Base-by-base conservation (phyloP, 257 asterid species). In the Jacaranda copaia region DNA sequence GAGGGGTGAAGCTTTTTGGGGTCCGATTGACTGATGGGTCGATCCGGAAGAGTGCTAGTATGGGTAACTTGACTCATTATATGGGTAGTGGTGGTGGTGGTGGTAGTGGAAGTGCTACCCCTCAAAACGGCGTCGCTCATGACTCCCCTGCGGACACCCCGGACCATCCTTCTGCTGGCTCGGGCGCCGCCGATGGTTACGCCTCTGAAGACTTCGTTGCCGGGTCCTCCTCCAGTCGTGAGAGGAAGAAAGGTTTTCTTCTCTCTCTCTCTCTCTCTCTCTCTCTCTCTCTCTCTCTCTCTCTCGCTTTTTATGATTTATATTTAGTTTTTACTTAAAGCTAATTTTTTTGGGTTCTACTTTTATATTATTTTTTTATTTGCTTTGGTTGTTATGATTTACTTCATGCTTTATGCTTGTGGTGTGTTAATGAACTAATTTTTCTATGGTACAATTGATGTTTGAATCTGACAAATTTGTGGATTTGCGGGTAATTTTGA, bases 1-100 rank as follows among this genome's bases (percentile, higher is more conserved):
- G 98, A n/a, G 99, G 99, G n/a, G 99, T 96, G 25, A 96, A 93
- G 95, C 84, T 96, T 0, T 96, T 96, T 79, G 99, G 99, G 57
- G 99, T 96, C 36, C 89, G 99, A 87, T 89, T 96, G 88, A 96
- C 96, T 20, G 99, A 96, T 86, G 99, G 98, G 73, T 91, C 88
- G 89, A 96, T 96, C 86, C 89, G 99, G 57, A 96, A 96, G 88
- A 93, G 99, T 80, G 97, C 95, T 1, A 96, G 98, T 88, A 96
- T 96, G 99, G 99, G 99, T 62, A 96, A 93, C 70, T 87, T 96
- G 92, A 84, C 96, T 84, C 98, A 93, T 77, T 96, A 87, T 68
- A 87, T 77, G 90, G 88, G 86, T 20, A n/a, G n/a, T n/a, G n/a
- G n/a, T 42, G 8, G 46, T 92, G 84, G 86, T 20, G 78, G 87